Percentiles rank a stretch among this genome's conserved stretches.
Conservation (phyloP, 2,329 filamentous ascomycete species). For the Cercospora sojina region DNA sequence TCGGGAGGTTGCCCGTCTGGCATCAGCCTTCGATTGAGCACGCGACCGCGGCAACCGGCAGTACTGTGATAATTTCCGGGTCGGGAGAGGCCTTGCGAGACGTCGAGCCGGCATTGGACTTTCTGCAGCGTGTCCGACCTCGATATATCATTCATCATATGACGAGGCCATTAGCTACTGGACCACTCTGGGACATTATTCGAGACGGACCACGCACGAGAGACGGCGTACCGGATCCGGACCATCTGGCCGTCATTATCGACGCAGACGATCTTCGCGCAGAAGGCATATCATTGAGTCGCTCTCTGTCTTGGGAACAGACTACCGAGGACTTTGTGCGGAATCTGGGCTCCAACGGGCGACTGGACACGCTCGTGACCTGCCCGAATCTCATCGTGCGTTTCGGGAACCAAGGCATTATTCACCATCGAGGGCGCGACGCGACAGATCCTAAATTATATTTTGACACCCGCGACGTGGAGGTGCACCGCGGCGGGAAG, state of each 20-base stretch:
- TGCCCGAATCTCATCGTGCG: conserved; percentile 39
- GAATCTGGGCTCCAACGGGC: conserved; percentile 37
- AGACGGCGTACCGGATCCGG: conserved; percentile 35
- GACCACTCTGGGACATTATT: conserved; percentile 38
- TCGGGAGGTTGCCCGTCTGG: conserved; percentile 33
- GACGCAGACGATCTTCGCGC: conserved; percentile 38
- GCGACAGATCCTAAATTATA: conserved; percentile 38
- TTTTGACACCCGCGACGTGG: conserved; percentile 34
- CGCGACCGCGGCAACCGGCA: conserved; percentile 20
- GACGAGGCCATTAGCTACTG: conserved; percentile 36
- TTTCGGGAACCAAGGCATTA: conserved; percentile 38
- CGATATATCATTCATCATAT: conserved; percentile 38
- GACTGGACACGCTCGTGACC: conserved; percentile 38
- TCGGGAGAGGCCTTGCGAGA: conserved; percentile 35
- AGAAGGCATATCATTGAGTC: conserved; percentile 38
- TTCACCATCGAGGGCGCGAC: conserved; percentile 38
- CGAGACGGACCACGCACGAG: conserved; percentile 35
- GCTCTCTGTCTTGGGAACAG: conserved; percentile 37
- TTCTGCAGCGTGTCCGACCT: conserved; percentile 34
- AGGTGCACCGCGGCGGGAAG: conserved; percentile 21
- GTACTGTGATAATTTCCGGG: conserved; percentile 37
- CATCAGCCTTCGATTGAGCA: conserved; percentile 32
- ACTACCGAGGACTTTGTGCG: conserved; percentile 39
- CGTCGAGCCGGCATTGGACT: conserved; percentile 38
- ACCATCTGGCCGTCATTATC: conserved; percentile 38